Evolutionary conservation across 768 basidiomycete species (phyloP).

Genomic region (Mycena belliarum): DNA sequence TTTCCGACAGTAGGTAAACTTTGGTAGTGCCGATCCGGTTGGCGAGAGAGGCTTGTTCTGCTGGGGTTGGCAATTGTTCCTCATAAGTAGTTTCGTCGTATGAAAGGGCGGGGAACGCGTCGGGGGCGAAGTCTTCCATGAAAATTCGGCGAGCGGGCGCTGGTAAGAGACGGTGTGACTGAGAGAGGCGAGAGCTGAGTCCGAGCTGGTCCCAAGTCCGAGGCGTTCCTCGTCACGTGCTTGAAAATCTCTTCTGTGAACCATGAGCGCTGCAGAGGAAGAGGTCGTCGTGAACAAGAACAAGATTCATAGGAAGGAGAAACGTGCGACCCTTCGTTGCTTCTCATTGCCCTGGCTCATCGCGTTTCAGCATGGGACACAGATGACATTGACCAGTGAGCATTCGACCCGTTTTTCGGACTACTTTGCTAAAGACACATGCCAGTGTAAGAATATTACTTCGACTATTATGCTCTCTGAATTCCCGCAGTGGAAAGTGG

Average conservation of each 20-base stretch:
- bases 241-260: neutral
- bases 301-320: constrained; percentile 90
- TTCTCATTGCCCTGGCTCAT: constrained; percentile 4
- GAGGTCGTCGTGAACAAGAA: constrained; percentile 70
- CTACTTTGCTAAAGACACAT: constrained; percentile 7
- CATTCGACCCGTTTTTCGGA: constrained; percentile 6
- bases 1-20: constrained; percentile 77
- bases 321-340: constrained; percentile 60
- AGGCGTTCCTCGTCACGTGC: constrained; percentile 14
- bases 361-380: constrained; percentile 88
- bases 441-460: constrained; percentile 42
- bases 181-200: neutral
- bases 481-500: constrained; percentile 77
- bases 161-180: neutral
- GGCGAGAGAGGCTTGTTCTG: constrained; percentile 46
- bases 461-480: neutral
- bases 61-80: constrained; percentile 48
- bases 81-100: constrained; percentile 63
- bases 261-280: constrained; percentile 42
- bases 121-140: constrained; percentile 52
- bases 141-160: neutral
- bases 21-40: constrained; percentile 72
- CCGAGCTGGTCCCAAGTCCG: too few relatives aligned
- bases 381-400: constrained; percentile 98
- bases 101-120: constrained; percentile 40